phyloP scores from a whole-genome alignment of 352 stramenopile species.

The Pythium folliculosum region DNA sequence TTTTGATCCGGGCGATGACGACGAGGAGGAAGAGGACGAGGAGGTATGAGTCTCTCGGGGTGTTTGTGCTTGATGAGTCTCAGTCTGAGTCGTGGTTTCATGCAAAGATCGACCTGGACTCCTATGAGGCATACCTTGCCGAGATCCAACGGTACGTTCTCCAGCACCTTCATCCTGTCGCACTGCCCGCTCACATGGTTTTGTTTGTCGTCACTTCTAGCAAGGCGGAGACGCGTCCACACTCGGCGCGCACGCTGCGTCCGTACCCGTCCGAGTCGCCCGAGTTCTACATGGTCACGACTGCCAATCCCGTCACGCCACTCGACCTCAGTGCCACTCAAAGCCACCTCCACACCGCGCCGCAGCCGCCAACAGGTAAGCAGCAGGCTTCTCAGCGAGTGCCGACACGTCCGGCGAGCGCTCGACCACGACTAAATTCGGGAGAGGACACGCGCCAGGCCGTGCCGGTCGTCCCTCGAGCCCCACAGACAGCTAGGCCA shows the following conservation, averaged over 20 bases:
- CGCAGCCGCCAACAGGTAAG: neutral
- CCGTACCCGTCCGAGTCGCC: constrained; percentile 49
- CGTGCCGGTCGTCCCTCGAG: constrained; percentile 1
- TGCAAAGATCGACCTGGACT: constrained; percentile 57
- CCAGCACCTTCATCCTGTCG: neutral
- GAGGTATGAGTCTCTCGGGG: neutral
- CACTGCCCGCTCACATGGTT: neutral
- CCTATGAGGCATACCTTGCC: constrained; percentile 59
- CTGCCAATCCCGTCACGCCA: constrained; percentile 34
- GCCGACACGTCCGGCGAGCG: constrained; percentile 43
- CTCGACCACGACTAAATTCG: constrained; percentile 33
- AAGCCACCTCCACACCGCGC: neutral
- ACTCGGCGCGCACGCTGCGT: constrained; percentile 38
- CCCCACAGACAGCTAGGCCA: constrained; percentile 18
- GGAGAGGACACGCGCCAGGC: neutral
- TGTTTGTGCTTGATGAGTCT: too few relatives aligned
- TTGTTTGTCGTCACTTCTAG: constrained; percentile 22
- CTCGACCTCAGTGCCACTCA: constrained; percentile 14
- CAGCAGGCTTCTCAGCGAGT: neutral
- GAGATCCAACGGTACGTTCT: constrained; percentile 48
- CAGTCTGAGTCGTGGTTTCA: neutral
- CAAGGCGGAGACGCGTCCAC: constrained; percentile 40
- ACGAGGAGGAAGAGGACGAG: constrained; percentile 25
- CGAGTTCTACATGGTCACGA: constrained; percentile 59
- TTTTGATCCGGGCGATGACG: neutral